A percentile compares a stretch with the other conserved stretches of the same genome.
These are phyloP conservation scores for Pichia sp. DNA, from an alignment of 1,139 yeast genomes.

Conservation along the genomic window DNA sequence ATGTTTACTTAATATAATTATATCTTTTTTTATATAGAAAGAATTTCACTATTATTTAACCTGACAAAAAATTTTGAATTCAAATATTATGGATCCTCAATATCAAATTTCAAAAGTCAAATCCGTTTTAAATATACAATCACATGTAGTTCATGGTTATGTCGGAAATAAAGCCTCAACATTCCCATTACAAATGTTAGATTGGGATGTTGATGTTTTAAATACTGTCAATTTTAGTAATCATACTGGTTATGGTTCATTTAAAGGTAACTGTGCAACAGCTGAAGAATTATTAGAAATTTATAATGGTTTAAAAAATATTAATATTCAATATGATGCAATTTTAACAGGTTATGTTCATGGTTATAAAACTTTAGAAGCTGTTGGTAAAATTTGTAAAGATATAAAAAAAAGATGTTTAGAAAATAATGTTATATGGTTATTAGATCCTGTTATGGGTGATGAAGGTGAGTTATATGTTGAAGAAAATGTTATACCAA, in stretches of 20 bases:
- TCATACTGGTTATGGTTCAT: slow-evolving; percentile 72
- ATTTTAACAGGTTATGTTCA: slow-evolving; percentile 72
- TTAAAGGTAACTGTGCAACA: slow-evolving; percentile 39
- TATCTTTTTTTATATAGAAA: no score
- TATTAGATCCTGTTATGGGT: slow-evolving; percentile 92
- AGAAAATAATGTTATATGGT: slow-evolving; percentile 37
- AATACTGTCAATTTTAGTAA: slow-evolving; percentile 79
- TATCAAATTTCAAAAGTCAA: no score
- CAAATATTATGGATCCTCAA: no score
- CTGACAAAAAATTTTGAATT: no score
- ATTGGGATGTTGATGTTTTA: slow-evolving; percentile 81
- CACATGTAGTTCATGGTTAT: slow-evolving; percentile 84
- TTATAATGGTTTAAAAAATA: slow-evolving; percentile 41
- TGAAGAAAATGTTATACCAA: slow-evolving; percentile 57
- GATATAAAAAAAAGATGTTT: slow-evolving; percentile 20
- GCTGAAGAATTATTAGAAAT: slow-evolving; percentile 38
- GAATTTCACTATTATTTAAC: no score
- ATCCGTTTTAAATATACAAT: slow-evolving; percentile 52
- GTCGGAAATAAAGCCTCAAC: slow-evolving; percentile 79
- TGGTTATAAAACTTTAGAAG: slow-evolving; percentile 44
- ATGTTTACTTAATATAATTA: no score
- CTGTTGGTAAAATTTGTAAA: slow-evolving; percentile 40
- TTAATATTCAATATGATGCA: slow-evolving; percentile 48
- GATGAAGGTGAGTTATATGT: slow-evolving; percentile 85
- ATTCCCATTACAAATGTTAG: slow-evolving; percentile 68